phyloP scores from a whole-genome alignment of 2,329 filamentous ascomycete species.

The Nemania diffusa region DNA sequence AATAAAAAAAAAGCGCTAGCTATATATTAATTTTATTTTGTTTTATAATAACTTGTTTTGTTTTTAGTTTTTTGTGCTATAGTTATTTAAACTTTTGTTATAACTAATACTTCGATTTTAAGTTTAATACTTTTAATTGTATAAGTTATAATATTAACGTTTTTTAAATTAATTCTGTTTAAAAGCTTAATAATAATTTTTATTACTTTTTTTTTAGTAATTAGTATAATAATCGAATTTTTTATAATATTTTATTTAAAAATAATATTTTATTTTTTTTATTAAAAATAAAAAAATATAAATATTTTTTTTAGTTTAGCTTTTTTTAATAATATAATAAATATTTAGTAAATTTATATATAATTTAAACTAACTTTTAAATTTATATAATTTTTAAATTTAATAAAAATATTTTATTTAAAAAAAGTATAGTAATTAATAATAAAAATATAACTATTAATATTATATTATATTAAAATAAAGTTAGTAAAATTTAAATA shows the following conservation, averaged over 20 bases:
- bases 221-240: neutral
- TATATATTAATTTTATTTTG: neutral
- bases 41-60: neutral
- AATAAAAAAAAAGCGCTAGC: too few species aligned
- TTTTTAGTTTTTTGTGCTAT: neutral
- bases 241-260: neutral
- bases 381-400: neutral
- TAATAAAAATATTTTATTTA: conserved; percentile 1
- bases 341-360: too few species aligned
- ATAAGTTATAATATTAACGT: neutral
- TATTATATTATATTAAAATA: conserved; percentile 7
- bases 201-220: neutral
- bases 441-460: too few species aligned
- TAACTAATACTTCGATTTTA: neutral
- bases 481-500: neutral
- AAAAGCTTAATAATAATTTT: too few species aligned
- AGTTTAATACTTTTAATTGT: neutral
- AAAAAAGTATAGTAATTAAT: conserved; percentile 4
- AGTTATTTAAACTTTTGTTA: neutral
- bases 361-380: neutral
- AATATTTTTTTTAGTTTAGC: too few species aligned
- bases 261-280: neutral
- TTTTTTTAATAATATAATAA: neutral
- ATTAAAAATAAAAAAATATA: conserved; percentile 1
- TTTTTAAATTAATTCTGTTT: neutral